Evolutionary conservation across 179 eudicot genomes (phyloP).

Genomic region (Spinacia oleracea): DNA sequence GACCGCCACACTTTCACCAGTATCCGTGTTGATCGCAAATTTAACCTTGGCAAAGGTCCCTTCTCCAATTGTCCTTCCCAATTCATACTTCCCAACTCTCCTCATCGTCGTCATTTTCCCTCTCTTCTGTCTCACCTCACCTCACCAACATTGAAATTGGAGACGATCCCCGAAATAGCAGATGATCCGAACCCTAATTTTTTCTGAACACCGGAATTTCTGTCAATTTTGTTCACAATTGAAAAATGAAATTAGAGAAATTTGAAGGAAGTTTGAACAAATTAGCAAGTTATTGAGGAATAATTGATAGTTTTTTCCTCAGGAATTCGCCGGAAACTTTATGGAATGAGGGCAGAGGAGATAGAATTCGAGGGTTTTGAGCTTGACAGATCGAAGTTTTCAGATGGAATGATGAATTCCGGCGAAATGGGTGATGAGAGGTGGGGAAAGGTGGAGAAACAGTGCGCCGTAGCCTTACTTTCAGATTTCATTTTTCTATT

Average conservation of each 20-base stretch:
- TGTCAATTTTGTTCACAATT: neutral
- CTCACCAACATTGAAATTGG: conserved; percentile 7
- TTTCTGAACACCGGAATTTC: neutral
- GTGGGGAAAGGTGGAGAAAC: neutral
- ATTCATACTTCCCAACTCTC: conserved; percentile 79
- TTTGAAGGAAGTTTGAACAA: neutral
- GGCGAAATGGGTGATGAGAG: neutral
- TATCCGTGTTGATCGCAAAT: conserved; percentile 61
- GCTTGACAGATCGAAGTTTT: neutral
- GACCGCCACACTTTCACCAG: conserved; percentile 69
- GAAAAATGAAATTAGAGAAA: neutral
- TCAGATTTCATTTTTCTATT: neutral
- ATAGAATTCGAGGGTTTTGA: neutral
- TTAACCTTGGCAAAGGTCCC: conserved; percentile 92
- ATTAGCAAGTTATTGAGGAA: neutral
- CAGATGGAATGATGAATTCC: neutral
- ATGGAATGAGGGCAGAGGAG: neutral
- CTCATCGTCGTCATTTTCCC: conserved; percentile 46
- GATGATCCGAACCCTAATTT: neutral
- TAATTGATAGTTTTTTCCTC: neutral
- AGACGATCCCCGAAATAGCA: neutral
- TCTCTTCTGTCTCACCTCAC: conserved; percentile 12
- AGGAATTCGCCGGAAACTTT: neutral
- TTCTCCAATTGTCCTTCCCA: conserved; percentile 83
- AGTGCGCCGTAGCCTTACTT: neutral